Percentiles rank a stretch among this genome's conserved stretches.
Evolutionary conservation across 768 basidiomycete species (phyloP).

Genomic region (Boletus subparvulus): DNA sequence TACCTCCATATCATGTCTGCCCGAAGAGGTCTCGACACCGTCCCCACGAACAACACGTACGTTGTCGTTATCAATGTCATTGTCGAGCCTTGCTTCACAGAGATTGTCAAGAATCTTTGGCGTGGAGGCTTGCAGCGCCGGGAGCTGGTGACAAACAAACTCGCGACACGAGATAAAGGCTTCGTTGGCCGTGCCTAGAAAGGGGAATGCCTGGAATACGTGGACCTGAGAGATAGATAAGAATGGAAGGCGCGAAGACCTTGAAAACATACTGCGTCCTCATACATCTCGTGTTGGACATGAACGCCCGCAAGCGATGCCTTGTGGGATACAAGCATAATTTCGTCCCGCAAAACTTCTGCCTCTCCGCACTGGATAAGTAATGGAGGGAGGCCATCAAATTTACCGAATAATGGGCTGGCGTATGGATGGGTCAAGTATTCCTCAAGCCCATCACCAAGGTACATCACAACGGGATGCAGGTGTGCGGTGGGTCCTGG

Average conservation of each 20-base stretch:
- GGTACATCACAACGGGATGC: constrained; percentile 92
- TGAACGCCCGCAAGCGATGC: constrained; percentile 83
- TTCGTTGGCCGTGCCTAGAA: constrained; percentile 60
- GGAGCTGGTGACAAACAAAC: constrained; percentile 64
- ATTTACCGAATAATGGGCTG: constrained; percentile 90
- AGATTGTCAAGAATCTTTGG: constrained; percentile 52
- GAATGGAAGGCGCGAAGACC: background rate
- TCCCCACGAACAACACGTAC: constrained; percentile 73
- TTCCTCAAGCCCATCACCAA: constrained; percentile 74
- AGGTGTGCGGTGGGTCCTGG: constrained; percentile 78
- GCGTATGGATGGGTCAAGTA: constrained; percentile 97
- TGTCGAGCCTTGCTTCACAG: constrained; percentile 60
- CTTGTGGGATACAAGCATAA: constrained; percentile 89
- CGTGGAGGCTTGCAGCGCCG: constrained; percentile 47
- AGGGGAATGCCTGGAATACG: constrained; percentile 89
- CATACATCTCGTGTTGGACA: constrained; percentile 84
- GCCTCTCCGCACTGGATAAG: constrained; percentile 92
- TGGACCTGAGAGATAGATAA: constrained; percentile 56
- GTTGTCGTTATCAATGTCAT: constrained; percentile 68
- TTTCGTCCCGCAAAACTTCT: constrained; percentile 94
- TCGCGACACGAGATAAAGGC: constrained; percentile 70
- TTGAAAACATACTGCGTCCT: constrained; percentile 71
- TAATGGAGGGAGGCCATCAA: constrained; percentile 82
- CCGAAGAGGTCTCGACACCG: constrained; percentile 53
- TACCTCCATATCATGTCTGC: constrained; percentile 42